Conservation (phyloP, 208 protist species). For the Trypanosomatidae sp. region DNA sequence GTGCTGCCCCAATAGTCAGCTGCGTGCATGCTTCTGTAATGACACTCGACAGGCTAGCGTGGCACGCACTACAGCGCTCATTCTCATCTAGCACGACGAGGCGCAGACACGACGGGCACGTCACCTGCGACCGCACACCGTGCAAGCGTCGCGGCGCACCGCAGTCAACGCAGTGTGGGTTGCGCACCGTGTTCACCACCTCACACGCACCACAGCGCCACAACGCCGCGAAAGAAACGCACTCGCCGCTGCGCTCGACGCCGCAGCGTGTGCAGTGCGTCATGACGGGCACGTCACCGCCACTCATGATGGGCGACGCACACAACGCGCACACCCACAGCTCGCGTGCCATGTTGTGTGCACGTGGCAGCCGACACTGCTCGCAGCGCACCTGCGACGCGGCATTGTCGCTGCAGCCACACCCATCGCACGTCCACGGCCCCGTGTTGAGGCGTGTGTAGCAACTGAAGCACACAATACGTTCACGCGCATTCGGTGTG, state of each 20-base stretch:
- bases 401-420: constrained; percentile 12
- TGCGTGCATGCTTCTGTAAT: constrained; percentile 10
- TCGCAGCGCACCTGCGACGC: constrained; percentile 19
- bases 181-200: constrained; percentile 15
- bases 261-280: constrained; percentile 41
- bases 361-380: constrained; percentile 16
- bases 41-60: constrained; percentile 14
- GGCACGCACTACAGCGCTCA: constrained; percentile 51
- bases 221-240: constrained; percentile 25
- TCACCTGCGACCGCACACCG: constrained; percentile 13
- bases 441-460: constrained; percentile 28
- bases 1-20: constrained; percentile 6
- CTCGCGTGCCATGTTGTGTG: constrained; percentile 28
- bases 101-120: constrained; percentile 45
- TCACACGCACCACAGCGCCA: constrained; percentile 51
- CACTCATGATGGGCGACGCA: constrained; percentile 33
- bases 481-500: constrained; percentile 24
- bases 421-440: constrained; percentile 35
- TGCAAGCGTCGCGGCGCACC: constrained; percentile 20
- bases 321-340: constrained; percentile 79
- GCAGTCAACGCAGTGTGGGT: constrained; percentile 35
- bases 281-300: constrained; percentile 29
- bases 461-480: constrained; percentile 56
- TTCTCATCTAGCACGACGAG: constrained; percentile 22
- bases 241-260: constrained; percentile 7